Evolutionary conservation across 306 rosid species (phyloP).

Genomic region (Inga leiocalycina): DNA sequence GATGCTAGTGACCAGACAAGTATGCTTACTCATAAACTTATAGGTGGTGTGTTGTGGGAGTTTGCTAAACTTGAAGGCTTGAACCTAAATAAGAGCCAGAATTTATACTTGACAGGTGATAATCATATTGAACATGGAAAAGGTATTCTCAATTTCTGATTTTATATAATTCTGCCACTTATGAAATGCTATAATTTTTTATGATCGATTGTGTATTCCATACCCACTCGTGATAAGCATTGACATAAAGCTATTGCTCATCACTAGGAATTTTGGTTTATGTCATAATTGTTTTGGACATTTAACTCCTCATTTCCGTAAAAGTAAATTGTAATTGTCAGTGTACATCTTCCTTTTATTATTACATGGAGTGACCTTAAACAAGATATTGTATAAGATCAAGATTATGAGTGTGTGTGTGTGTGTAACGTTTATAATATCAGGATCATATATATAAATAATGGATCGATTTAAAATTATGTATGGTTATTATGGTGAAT

Average conservation of each 20-base stretch:
- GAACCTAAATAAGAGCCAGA: constrained; percentile 40
- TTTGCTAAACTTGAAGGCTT: constrained; percentile 50
- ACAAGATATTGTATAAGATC: background rate
- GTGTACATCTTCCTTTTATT: background rate
- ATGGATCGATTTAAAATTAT: background rate
- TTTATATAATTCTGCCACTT: constrained; percentile 6
- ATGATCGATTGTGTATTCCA: background rate
- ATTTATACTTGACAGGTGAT: constrained; percentile 43
- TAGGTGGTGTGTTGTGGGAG: constrained; percentile 62
- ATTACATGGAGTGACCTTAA: background rate
- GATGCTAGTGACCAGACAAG: constrained; percentile 77
- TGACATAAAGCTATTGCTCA: background rate
- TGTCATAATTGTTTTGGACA: background rate
- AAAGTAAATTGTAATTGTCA: background rate
- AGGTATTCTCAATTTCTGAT: constrained; percentile 47
- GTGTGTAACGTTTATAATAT: background rate
- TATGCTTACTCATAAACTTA: constrained; percentile 63
- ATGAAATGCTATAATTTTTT: background rate
- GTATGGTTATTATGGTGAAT: background rate
- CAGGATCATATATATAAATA: background rate
- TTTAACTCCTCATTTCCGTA: background rate
- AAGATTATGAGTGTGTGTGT: too few species aligned
- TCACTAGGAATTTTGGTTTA: background rate
- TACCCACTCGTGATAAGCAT: background rate
- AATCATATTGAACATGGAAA: constrained; percentile 40